A percentile compares a stretch with the other conserved stretches of the same genome.
phyloP scores from a whole-genome alignment of 257 asterid genomes.

The Lantana camara region DNA sequence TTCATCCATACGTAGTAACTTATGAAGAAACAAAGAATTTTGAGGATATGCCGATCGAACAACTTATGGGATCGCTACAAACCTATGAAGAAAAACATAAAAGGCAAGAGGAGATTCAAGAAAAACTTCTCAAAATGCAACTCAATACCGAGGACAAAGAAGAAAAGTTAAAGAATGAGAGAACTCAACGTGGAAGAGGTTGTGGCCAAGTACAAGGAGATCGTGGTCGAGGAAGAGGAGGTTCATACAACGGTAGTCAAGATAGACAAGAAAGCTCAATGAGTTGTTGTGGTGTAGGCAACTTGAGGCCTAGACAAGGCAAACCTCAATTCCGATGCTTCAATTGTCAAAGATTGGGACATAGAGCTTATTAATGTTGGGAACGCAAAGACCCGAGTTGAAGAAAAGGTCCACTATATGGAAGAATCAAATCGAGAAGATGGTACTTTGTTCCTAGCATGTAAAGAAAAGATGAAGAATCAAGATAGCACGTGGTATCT shows the following conservation, averaged over 20 bases:
- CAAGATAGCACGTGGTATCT: no score
- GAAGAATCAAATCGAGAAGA: no score
- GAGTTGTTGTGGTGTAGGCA: not conserved
- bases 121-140: no score
- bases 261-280: constrained; percentile 5
- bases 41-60: no score
- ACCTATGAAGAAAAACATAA: no score
- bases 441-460: no score
- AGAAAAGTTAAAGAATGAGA: not conserved
- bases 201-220: not conserved
- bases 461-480: no score
- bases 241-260: not conserved
- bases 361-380: not conserved
- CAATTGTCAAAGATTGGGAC: not conserved
- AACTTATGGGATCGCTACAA: no score
- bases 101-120: no score
- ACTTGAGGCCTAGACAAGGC: not conserved
- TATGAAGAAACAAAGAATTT: constrained; percentile 3
- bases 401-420: no score
- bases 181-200: not conserved
- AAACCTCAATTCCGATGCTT: constrained; percentile 9
- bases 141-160: not conserved
- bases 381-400: constrained; percentile 3
- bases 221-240: not conserved
- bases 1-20: not conserved